Evolutionary conservation across 83 land plant genomes (phyloP).

Genomic region (Diphasiastrum complanatum): DNA sequence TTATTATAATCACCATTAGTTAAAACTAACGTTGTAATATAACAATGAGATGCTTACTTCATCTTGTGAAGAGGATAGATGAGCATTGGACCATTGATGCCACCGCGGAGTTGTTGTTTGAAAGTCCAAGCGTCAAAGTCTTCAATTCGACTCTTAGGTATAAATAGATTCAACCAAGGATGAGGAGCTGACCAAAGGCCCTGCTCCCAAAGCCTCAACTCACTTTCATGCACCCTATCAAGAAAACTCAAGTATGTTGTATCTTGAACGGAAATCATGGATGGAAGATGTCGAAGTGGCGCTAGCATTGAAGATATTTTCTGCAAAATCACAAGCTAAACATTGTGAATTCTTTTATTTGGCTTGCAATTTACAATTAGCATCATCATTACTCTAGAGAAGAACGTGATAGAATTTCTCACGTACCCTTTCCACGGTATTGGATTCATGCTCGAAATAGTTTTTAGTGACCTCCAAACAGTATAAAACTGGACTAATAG

Average conservation of each 20-base stretch:
- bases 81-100: constrained; percentile 67
- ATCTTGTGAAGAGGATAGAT: constrained; percentile 67
- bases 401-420: background rate
- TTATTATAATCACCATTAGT: too few species aligned
- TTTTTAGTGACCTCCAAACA: constrained; percentile 74
- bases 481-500: constrained; percentile 46
- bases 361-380: too few species aligned
- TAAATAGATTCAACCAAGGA: constrained; percentile 85
- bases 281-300: constrained; percentile 47
- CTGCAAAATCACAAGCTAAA: constrained; percentile 33
- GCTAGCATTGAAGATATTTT: constrained; percentile 43
- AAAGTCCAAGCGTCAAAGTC: constrained; percentile 59
- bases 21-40: background rate
- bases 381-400: background rate
- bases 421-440: constrained; percentile 45
- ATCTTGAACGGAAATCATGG: constrained; percentile 60
- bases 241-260: constrained; percentile 69
- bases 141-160: constrained; percentile 61
- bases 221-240: constrained; percentile 74
- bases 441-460: constrained; percentile 30
- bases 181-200: constrained; percentile 94
- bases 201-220: constrained; percentile 47
- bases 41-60: constrained; percentile 34
- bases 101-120: constrained; percentile 46
- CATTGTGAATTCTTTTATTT: background rate